Percentiles rank a stretch among this genome's conserved stretches.
Conservation (phyloP, 352 stramenopile species). For the Phytopythium litorale region DNA sequence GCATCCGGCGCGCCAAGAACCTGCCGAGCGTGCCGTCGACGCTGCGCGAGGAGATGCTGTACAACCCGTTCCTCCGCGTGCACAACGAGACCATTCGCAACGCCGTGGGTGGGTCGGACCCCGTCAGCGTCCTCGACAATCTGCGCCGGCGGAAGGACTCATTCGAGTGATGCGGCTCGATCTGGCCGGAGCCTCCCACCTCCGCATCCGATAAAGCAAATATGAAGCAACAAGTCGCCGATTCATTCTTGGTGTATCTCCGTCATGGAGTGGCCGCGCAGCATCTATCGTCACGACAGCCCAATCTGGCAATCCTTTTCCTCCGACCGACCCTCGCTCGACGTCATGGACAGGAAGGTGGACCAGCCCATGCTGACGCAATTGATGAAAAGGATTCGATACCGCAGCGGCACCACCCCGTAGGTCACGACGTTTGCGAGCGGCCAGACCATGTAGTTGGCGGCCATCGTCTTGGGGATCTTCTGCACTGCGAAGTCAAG, state of each 20-base stretch:
- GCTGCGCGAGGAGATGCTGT: constrained; percentile 82
- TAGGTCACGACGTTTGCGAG: constrained; percentile 36
- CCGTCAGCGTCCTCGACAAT: constrained; percentile 77
- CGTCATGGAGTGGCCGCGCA: background rate
- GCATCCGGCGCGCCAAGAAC: constrained; percentile 72
- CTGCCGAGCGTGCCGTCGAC: constrained; percentile 91
- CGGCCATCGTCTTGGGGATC: constrained; percentile 30
- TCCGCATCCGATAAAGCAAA: background rate
- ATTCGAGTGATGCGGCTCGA: constrained; percentile 32
- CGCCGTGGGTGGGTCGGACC: constrained; percentile 70
- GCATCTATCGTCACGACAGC: background rate
- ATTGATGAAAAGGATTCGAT: constrained; percentile 42
- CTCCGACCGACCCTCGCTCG: constrained; percentile 7
- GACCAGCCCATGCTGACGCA: constrained; percentile 44
- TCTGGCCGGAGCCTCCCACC: background rate
- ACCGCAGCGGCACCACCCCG: constrained; percentile 32
- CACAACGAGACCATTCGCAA: constrained; percentile 83
- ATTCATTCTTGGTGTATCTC: background rate
- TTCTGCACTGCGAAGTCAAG: constrained; percentile 24
- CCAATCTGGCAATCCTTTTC: background rate
- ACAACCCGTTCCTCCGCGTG: constrained; percentile 84
- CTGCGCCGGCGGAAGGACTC: constrained; percentile 74
- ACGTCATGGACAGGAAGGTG: constrained; percentile 32
- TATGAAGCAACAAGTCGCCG: background rate
- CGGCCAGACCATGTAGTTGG: constrained; percentile 44